Base-by-base conservation (phyloP, 495 filamentous ascomycete genomes). In the Aspergillus mulundensis region DNA sequence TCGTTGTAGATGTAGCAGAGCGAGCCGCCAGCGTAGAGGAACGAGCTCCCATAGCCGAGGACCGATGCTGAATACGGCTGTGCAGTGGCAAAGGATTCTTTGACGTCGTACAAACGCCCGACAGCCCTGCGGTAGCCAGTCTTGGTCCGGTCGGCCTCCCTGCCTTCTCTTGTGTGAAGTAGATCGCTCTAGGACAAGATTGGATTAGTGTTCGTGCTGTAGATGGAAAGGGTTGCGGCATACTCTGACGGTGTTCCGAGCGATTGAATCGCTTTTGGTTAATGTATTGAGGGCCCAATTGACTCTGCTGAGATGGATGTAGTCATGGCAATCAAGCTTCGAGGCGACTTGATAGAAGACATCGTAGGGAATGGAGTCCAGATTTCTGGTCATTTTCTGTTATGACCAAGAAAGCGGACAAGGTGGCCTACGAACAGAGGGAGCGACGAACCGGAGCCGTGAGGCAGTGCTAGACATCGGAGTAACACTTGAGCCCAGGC, bases 11-110 rank as follows among this genome's bases (percentile, higher is more conserved):
- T 75, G 60, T 90, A 87, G 54, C 81, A 86, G 7, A 90, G 71
- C 3, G 81, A 69, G 16, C 88, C 87, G 23, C 84, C 75, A 23
- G 74, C 66, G 65, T 87, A 90, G 7, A 84, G 63, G 70, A 86
- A 90, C 8, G 77, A 74, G 21, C 81, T 74, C 5, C 80, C 84
- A 48, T 84, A 73, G 12, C 79, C 86, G 12, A 90, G 62, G 2
- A 84, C 72, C 0, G 77, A 77, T 8, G 81, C 79, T 0, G 82
- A 77, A 58, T 82, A 90, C 0, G 88, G 88, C 5, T 74, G 65
- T 23, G 85, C 84, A 1, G 75, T 82, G 5, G 84, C 77, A 30
- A 88, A 70, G 32, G 88, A 84, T 39, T 82, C 72, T 44, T 80
- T 76, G 39, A 87, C 75, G 57, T 86, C 84, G 51, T 81, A 78